phyloP scores from a whole-genome alignment of 805 yeast species.

The Kodamaea hsintzibuensis region DNA sequence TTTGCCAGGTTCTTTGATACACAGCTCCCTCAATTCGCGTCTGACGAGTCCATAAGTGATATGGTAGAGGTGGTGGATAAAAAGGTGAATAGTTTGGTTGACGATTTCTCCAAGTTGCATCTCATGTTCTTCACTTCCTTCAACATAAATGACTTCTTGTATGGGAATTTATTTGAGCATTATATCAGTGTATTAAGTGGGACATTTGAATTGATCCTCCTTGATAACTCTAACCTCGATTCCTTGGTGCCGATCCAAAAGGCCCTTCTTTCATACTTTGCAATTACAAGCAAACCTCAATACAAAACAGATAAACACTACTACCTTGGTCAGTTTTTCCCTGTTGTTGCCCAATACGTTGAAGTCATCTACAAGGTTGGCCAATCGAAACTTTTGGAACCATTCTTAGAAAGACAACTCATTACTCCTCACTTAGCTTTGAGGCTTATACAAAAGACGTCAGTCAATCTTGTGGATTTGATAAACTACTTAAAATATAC shows the following conservation, averaged over 20 bases:
- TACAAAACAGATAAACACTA: slow-evolving; percentile 6
- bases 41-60: slow-evolving; percentile 3
- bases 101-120: slow-evolving; percentile 3
- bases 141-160: slow-evolving; percentile 3
- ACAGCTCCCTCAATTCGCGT: slow-evolving; percentile 4
- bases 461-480: slow-evolving; percentile 20
- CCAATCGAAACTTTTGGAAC: slow-evolving; percentile 15
- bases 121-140: slow-evolving; percentile 1
- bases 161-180: slow-evolving; percentile 1
- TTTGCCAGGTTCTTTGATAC: slow-evolving; percentile 11
- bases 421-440: slow-evolving; percentile 26
- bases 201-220: slow-evolving; percentile 15
- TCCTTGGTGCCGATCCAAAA: slow-evolving; percentile 6
- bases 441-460: slow-evolving; percentile 13
- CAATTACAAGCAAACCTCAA: slow-evolving; percentile 12
- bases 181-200: slow-evolving; percentile 8
- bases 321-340: slow-evolving; percentile 13
- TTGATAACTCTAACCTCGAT: slow-evolving; percentile 6
- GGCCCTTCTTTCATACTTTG: slow-evolving; percentile 5
- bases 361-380: slow-evolving; percentile 20
- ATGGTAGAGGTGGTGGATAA: slow-evolving; percentile 6
- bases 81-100: slow-evolving; percentile 7
- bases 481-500: slow-evolving; percentile 27
- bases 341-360: slow-evolving; percentile 18
- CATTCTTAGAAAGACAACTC: slow-evolving; percentile 13